phyloP scores from a whole-genome alignment of 2,329 filamentous ascomycete species.

The Pseudonectria foliicola region DNA sequence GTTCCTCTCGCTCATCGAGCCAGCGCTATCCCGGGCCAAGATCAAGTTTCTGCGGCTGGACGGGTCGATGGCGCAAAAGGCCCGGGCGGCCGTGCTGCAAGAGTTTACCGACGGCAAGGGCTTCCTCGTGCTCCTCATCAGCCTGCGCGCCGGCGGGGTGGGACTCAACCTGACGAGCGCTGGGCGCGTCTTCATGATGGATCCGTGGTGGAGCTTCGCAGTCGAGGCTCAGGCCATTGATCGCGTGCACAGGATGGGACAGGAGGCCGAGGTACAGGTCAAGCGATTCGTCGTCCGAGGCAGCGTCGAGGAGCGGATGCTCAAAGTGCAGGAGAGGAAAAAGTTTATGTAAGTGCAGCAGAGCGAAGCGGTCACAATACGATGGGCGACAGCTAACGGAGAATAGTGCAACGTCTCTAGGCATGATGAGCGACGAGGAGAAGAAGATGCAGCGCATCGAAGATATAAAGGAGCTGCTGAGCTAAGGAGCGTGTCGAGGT shows the following conservation, averaged over 20 bases:
- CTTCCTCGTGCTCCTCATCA: slow-evolving; percentile 73
- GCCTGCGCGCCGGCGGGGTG: slow-evolving; percentile 83
- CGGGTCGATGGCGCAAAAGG: slow-evolving; percentile 81
- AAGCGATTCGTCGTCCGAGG: slow-evolving; percentile 81
- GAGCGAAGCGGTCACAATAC: too few species aligned
- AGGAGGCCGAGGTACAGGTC: slow-evolving; percentile 78
- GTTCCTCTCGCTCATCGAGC: slow-evolving; percentile 85
- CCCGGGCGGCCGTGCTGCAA: slow-evolving; percentile 67
- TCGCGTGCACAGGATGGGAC: slow-evolving; percentile 94
- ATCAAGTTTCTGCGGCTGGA: slow-evolving; percentile 84
- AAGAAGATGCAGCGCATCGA: slow-evolving; percentile 86
- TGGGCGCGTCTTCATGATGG: slow-evolving; percentile 95
- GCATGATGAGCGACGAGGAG: slow-evolving; percentile 92
- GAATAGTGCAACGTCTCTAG: slow-evolving; percentile 77
- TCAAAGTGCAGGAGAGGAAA: slow-evolving; percentile 88
- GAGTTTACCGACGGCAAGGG: slow-evolving; percentile 57
- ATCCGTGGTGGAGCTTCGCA: slow-evolving; percentile 98
- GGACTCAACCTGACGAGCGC: slow-evolving; percentile 88
- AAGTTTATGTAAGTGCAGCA: slow-evolving; percentile 85
- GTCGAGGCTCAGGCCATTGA: slow-evolving; percentile 97
- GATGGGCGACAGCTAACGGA: slow-evolving; percentile 13
- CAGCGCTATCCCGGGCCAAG: slow-evolving; percentile 63
- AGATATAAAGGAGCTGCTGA: slow-evolving; percentile 86
- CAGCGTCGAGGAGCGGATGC: slow-evolving; percentile 93
- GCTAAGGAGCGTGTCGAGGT: slow-evolving; percentile 30